Evolutionary conservation across 345 rosid genomes (phyloP).

Genomic region (Salix suchowensis): DNA sequence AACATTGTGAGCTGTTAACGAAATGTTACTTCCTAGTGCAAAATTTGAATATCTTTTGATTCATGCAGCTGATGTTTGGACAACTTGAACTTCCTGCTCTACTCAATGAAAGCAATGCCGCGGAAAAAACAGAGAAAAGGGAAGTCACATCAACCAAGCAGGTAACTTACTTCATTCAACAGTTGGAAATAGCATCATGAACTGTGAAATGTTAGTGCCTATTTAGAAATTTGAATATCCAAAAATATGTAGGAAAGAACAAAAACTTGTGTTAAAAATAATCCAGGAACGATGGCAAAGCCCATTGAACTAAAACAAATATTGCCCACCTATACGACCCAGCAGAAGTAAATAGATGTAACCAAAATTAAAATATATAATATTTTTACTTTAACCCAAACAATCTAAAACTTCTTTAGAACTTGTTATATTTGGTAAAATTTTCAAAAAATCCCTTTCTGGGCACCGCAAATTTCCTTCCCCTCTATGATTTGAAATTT

Average conservation of each 20-base stretch:
- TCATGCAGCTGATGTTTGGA: constrained; percentile 3
- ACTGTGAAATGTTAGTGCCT: neutral
- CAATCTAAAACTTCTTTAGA: neutral
- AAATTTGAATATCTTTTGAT: neutral
- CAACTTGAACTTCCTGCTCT: neutral
- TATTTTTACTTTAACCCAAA: neutral
- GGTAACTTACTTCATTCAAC: constrained; percentile 8
- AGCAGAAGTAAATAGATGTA: too few relatives aligned
- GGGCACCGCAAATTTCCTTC: neutral
- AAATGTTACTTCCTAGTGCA: neutral
- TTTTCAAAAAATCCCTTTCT: neutral
- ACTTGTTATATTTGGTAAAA: neutral
- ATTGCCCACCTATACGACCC: too few relatives aligned
- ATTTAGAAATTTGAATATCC: neutral
- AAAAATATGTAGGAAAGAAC: neutral
- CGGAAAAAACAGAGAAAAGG: constrained; percentile 13
- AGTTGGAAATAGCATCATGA: neutral
- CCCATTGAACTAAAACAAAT: neutral
- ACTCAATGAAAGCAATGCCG: neutral
- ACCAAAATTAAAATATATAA: neutral
- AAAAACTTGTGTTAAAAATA: neutral
- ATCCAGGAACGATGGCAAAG: neutral
- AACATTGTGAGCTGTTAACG: neutral
- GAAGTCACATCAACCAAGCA: constrained; percentile 1
- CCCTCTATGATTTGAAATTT: neutral